phyloP scores from a whole-genome alignment of 164 flowering plant genomes.

The Piper longum region DNA sequence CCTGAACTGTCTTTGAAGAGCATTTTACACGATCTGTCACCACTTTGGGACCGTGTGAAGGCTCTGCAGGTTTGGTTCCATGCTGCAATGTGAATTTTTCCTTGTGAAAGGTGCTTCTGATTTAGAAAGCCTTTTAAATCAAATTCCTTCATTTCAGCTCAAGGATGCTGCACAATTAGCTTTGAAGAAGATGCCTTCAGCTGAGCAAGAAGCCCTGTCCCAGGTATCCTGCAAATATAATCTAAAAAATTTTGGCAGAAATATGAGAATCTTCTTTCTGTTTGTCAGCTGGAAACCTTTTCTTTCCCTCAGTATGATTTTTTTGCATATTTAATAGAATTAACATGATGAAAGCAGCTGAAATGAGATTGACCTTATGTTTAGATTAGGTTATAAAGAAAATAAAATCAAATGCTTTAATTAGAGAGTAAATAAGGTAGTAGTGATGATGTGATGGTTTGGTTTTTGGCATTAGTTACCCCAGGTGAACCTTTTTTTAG shows the following conservation, averaged over 20 bases:
- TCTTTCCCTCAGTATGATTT: no score
- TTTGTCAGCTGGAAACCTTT: no score
- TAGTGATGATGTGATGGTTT: no score
- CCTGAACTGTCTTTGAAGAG: constrained; percentile 72
- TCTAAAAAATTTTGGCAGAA: background rate
- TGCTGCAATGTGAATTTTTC: constrained; percentile 2
- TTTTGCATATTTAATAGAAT: no score
- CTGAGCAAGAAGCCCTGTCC: constrained; percentile 95
- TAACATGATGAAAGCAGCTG: no score
- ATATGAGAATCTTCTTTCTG: no score
- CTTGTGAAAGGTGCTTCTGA: background rate
- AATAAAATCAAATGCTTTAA: no score
- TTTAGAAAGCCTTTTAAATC: constrained; percentile 3
- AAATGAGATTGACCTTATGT: no score
- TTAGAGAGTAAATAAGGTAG: no score
- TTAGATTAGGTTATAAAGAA: no score
- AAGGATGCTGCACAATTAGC: constrained; percentile 98
- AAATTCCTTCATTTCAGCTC: constrained; percentile 30
- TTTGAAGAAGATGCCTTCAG: constrained; percentile 87
- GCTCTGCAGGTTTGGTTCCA: constrained; percentile 57
- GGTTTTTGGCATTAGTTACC: no score
- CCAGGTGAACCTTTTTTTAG: no score
- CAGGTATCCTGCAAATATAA: constrained; percentile 35
- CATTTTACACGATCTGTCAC: constrained; percentile 70
- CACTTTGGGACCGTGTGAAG: constrained; percentile 94